phyloP scores from a whole-genome alignment of 2,329 filamentous ascomycete species.

The Didymella glomerata region DNA sequence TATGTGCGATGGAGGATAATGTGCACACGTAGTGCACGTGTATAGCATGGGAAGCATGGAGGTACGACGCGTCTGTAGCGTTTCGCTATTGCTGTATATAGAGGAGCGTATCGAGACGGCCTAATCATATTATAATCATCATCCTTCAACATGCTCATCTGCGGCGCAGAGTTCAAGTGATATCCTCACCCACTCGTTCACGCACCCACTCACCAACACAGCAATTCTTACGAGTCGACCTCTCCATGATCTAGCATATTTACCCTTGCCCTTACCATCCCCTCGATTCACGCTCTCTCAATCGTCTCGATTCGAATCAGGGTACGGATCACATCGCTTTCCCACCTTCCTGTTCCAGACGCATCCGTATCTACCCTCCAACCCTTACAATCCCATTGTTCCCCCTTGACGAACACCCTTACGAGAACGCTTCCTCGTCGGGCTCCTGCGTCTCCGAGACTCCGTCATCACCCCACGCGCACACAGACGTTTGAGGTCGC shows the following conservation, averaged over 20 bases:
- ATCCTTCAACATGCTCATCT: background rate
- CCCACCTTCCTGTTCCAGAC: background rate
- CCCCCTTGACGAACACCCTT: background rate
- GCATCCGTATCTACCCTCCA: background rate
- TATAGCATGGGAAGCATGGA: background rate
- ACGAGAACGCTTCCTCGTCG: background rate
- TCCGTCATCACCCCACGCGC: conserved; percentile 1
- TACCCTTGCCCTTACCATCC: background rate
- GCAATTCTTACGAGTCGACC: background rate
- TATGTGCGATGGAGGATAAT: conserved; percentile 3
- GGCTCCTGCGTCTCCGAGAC: no score
- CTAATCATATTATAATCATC: conserved; percentile 15
- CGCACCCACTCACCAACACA: background rate
- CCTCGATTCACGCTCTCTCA: background rate
- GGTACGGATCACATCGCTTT: background rate
- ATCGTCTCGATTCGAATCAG: background rate
- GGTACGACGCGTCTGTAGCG: conserved; percentile 12
- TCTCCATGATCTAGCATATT: background rate
- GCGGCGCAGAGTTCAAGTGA: background rate
- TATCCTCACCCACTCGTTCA: background rate
- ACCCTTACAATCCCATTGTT: conserved; percentile 4
- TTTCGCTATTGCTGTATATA: conserved; percentile 12
- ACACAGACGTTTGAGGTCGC: background rate
- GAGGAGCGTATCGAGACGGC: conserved; percentile 8
- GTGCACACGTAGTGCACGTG: conserved; percentile 1